Evolutionary conservation across 2,329 filamentous ascomycete genomes (phyloP).

Genomic region (Pseudogymnoascus sp.): DNA sequence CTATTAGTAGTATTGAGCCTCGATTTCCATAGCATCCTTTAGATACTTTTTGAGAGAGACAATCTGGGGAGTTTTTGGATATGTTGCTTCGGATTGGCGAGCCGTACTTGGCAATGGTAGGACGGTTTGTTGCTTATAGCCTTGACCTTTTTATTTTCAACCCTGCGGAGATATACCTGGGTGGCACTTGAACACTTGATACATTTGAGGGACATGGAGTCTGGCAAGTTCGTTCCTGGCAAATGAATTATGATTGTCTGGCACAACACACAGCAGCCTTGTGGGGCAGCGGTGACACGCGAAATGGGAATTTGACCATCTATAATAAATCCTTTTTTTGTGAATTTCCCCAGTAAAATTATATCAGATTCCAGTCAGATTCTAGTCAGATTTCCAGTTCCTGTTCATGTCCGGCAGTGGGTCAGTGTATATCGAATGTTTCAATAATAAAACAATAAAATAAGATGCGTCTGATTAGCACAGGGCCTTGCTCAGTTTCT

Average conservation of each 20-base stretch:
- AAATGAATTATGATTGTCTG: constrained; percentile 9
- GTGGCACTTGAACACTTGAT: constrained; percentile 2
- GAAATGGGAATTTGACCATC: neutral
- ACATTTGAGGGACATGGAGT: neutral
- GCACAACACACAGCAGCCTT: constrained; percentile 8
- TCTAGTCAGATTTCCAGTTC: neutral
- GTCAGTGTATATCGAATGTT: constrained; percentile 2
- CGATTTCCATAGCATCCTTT: constrained; percentile 1
- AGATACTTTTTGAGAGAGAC: neutral
- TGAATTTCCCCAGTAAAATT: neutral
- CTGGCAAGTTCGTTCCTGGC: constrained; percentile 6
- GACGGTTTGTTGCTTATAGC: neutral
- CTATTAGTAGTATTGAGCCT: constrained; percentile 36
- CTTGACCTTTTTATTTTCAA: neutral
- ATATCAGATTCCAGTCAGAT: neutral
- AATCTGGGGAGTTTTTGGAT: neutral
- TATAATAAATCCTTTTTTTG: neutral
- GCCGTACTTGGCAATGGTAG: constrained; percentile 2
- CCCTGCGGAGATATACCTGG: constrained; percentile 6
- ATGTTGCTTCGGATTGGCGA: constrained; percentile 5
- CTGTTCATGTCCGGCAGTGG: neutral
- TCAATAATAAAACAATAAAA: constrained; percentile 1
- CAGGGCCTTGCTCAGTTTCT: neutral
- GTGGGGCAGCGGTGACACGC: constrained; percentile 2
- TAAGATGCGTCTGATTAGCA: constrained; percentile 5